phyloP scores from a whole-genome alignment of 1,284 basidiomycete genomes.

The Cutaneotrichosporon spelunceum region DNA sequence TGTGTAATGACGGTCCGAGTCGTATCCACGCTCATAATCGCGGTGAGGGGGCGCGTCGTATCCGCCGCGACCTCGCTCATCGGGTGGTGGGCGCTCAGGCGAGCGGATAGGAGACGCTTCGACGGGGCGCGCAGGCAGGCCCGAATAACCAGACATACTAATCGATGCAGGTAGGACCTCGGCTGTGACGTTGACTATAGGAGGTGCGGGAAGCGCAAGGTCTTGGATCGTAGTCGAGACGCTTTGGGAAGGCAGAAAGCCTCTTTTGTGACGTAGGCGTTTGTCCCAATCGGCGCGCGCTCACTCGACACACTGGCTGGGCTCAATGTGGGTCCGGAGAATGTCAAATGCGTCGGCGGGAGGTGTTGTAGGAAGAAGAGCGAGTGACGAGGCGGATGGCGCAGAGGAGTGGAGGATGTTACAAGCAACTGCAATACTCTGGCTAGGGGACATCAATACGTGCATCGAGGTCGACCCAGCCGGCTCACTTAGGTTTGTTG shows the following conservation, averaged over 20 bases:
- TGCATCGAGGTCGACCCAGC: background rate
- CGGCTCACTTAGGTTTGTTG: too few relatives aligned
- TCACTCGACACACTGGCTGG: background rate
- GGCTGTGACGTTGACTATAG: background rate
- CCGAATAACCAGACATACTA: conserved; percentile 3
- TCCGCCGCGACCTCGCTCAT: background rate
- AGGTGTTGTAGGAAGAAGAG: background rate
- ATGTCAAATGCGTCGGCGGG: background rate
- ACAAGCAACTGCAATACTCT: background rate
- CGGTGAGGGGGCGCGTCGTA: conserved; percentile 9
- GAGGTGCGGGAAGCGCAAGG: background rate
- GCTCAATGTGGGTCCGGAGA: background rate
- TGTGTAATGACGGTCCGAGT: background rate
- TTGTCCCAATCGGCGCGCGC: background rate
- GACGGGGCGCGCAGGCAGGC: conserved; percentile 1
- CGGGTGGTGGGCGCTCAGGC: conserved; percentile 1
- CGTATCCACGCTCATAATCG: conserved; percentile 5
- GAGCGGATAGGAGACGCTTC: conserved; percentile 6
- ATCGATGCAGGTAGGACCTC: background rate
- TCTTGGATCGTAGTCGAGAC: background rate
- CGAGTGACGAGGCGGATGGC: background rate
- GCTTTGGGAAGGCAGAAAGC: background rate
- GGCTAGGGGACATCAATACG: background rate
- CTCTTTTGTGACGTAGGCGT: background rate
- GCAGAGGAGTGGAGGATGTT: background rate